Percentiles rank a stretch among this genome's conserved stretches.
Evolutionary conservation across 208 protist genomes (phyloP).

Genomic region (Herpetomonas muscarum): DNA sequence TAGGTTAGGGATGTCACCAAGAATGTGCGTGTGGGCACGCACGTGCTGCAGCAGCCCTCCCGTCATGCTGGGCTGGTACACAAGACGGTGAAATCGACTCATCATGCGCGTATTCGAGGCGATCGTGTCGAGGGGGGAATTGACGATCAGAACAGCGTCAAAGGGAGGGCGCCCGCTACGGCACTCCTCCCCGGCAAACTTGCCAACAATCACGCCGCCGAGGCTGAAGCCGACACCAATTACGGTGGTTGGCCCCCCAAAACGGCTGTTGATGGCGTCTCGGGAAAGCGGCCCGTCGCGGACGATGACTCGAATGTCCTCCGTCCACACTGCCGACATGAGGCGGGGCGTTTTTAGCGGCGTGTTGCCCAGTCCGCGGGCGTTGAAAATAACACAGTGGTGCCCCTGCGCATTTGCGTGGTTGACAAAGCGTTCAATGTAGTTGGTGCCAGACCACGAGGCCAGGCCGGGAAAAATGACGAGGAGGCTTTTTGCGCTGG

Average conservation of each 20-base stretch:
- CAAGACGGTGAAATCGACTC: constrained; percentile 5
- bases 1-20: constrained; percentile 35
- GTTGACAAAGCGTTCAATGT: constrained; percentile 61
- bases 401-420: constrained; percentile 35
- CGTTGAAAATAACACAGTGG: constrained; percentile 70
- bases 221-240: constrained; percentile 69
- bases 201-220: constrained; percentile 62
- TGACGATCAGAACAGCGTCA: constrained; percentile 45
- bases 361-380: constrained; percentile 66
- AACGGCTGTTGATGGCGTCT: constrained; percentile 20
- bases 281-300: constrained; percentile 19
- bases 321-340: constrained; percentile 65
- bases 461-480: constrained; percentile 71
- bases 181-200: constrained; percentile 57
- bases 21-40: constrained; percentile 38
- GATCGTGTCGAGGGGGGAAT: constrained; percentile 54
- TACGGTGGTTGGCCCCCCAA: constrained; percentile 19
- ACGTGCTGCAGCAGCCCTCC: constrained; percentile 37
- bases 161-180: constrained; percentile 17
- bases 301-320: constrained; percentile 47
- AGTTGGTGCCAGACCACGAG: constrained; percentile 69
- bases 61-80: constrained; percentile 63
- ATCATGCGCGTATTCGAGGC: constrained; percentile 30
- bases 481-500: constrained; percentile 31
- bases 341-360: constrained; percentile 54